These are phyloP conservation scores for Pyrenophora seminiperda DNA, from an alignment of 2,329 filamentous ascomycete genomes.

Conservation along the genomic window DNA sequence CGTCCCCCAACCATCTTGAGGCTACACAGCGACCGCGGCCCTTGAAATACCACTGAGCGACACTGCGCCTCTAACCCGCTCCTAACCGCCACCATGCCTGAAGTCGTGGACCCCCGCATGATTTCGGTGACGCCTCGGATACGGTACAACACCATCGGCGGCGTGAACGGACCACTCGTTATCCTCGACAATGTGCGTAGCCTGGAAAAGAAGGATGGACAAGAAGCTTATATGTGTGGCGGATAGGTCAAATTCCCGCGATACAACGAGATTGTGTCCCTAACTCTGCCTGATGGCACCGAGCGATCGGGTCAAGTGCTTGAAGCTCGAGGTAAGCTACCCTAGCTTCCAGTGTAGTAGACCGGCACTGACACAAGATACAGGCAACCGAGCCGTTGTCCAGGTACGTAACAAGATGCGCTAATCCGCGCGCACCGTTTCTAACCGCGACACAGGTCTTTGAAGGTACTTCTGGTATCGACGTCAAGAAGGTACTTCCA, in stretches of 20 bases:
- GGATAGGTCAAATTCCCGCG: constrained; percentile 90
- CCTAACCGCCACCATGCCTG: constrained; percentile 44
- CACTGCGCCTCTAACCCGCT: constrained; percentile 21
- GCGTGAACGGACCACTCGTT: constrained; percentile 96
- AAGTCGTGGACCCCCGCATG: constrained; percentile 55
- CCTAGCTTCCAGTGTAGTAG: background rate
- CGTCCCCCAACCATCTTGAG: constrained; percentile 25
- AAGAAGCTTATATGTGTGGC: constrained; percentile 29
- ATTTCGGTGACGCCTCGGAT: constrained; percentile 70
- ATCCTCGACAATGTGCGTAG: constrained; percentile 88
- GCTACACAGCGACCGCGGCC: constrained; percentile 27
- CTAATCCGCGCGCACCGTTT: constrained; percentile 3
- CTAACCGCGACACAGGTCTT: constrained; percentile 72
- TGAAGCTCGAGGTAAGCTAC: constrained; percentile 83
- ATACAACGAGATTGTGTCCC: constrained; percentile 96
- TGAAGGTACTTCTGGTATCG: constrained; percentile 94
- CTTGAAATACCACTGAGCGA: constrained; percentile 26
- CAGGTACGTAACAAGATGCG: constrained; percentile 65
- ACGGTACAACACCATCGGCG: constrained; percentile 97
- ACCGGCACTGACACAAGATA: constrained; percentile 22
- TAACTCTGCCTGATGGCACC: constrained; percentile 94
- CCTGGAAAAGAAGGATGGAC: constrained; percentile 1
- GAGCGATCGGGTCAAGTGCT: constrained; percentile 93
- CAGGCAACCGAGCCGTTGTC: constrained; percentile 91
- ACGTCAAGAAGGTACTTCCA: constrained; percentile 83